Evolutionary conservation across 2,329 filamentous ascomycete species (phyloP).

Genomic region (Aspergillus sp.): DNA sequence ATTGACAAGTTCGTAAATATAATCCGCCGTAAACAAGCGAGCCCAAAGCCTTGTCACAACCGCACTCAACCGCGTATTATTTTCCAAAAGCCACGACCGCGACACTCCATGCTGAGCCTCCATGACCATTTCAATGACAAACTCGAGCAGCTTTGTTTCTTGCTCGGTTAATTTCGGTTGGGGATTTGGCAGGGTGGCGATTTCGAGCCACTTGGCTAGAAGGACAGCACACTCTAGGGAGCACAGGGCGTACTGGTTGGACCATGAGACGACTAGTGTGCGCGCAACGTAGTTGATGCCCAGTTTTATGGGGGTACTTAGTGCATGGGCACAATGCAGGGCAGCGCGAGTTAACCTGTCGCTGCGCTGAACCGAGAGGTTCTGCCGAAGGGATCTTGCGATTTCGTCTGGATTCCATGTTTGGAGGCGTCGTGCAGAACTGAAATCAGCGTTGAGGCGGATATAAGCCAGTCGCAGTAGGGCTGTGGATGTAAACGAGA

Average conservation of each 20-base stretch:
- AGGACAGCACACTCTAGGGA: slow-evolving; percentile 57
- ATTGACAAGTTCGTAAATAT: slow-evolving; percentile 39
- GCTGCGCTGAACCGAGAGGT: slow-evolving; percentile 45
- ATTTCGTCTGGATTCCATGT: slow-evolving; percentile 33
- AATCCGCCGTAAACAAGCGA: slow-evolving; percentile 34
- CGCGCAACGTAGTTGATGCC: slow-evolving; percentile 56
- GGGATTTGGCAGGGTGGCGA: slow-evolving; percentile 26
- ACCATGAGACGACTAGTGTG: slow-evolving; percentile 59
- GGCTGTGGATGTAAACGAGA: slow-evolving; percentile 36
- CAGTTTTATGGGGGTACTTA: slow-evolving; percentile 57
- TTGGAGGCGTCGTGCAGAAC: slow-evolving; percentile 31
- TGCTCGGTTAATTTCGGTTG: slow-evolving; percentile 31
- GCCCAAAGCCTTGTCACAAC: slow-evolving; percentile 35
- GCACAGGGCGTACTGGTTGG: slow-evolving; percentile 56
- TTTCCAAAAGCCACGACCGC: slow-evolving; percentile 32
- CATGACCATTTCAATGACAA: slow-evolving; percentile 39
- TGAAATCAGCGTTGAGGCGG: slow-evolving; percentile 35
- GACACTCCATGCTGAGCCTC: slow-evolving; percentile 33
- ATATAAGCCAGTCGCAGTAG: slow-evolving; percentile 35
- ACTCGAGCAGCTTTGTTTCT: slow-evolving; percentile 33
- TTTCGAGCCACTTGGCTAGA: slow-evolving; percentile 49
- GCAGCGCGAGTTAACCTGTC: slow-evolving; percentile 48
- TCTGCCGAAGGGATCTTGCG: slow-evolving; percentile 30
- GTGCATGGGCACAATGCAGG: slow-evolving; percentile 54
- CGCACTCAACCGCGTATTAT: slow-evolving; percentile 33